phyloP scores from a whole-genome alignment of 495 filamentous ascomycete species.

The Letharia columbiana region DNA sequence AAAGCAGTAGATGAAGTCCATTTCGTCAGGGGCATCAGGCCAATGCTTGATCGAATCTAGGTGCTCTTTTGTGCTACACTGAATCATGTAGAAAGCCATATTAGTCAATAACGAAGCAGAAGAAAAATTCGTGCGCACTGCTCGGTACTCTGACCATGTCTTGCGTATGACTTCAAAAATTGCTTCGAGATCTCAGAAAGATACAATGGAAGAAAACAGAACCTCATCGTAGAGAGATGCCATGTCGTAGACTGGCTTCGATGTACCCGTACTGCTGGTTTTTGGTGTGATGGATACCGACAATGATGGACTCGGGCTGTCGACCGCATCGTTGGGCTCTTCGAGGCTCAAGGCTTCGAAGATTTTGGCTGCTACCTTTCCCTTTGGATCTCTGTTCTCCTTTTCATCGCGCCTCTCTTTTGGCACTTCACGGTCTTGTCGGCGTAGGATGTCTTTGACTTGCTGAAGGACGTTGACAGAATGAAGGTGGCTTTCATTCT shows the following conservation, averaged over 20 bases:
- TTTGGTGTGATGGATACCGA: neutral
- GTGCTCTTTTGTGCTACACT: neutral
- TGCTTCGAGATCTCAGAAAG: no score
- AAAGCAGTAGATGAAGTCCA: neutral
- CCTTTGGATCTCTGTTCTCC: neutral
- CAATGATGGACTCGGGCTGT: neutral
- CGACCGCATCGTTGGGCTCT: neutral
- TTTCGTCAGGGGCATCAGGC: neutral
- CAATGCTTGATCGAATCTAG: neutral
- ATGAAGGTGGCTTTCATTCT: neutral
- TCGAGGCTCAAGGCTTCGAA: neutral
- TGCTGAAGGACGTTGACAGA: neutral
- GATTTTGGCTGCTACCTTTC: neutral
- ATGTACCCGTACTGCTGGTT: neutral
- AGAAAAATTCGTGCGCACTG: neutral
- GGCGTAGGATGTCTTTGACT: neutral
- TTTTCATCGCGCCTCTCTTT: neutral
- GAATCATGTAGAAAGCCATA: neutral
- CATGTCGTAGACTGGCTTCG: neutral
- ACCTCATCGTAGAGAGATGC: neutral
- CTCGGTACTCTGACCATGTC: neutral
- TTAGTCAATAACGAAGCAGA: neutral
- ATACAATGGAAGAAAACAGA: neutral
- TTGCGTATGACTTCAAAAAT: neutral
- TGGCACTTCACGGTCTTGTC: neutral